These are phyloP conservation scores for Pezicula radicicola DNA, from an alignment of 2,329 filamentous ascomycete genomes.

Conservation along the genomic window DNA sequence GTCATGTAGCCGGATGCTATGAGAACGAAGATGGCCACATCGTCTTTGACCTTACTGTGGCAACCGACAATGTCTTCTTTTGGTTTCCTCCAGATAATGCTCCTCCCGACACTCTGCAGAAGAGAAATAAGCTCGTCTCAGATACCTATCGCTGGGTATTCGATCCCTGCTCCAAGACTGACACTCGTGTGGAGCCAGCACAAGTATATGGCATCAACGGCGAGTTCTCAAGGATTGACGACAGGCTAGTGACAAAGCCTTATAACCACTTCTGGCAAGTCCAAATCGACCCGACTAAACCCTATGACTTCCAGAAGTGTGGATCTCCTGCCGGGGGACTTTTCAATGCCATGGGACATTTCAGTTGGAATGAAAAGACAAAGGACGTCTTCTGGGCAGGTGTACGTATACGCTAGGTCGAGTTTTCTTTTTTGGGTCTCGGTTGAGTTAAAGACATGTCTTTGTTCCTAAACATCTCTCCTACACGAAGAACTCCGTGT, in stretches of 20 bases:
- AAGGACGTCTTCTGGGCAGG: conserved; percentile 25
- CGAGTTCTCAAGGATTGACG: conserved; percentile 21
- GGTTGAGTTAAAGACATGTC: too few species aligned
- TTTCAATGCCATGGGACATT: conserved; percentile 20
- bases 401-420: too few species aligned
- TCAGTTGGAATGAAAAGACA: conserved; percentile 11
- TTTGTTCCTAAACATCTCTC: too few species aligned
- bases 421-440: too few species aligned
- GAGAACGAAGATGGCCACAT: conserved; percentile 43
- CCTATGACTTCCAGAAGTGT: conserved; percentile 22
- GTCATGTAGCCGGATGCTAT: conserved; percentile 45
- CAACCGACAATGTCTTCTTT: conserved; percentile 19
- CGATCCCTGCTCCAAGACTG: conserved; percentile 19
- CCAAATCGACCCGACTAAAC: conserved; percentile 14
- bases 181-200: conserved; percentile 12
- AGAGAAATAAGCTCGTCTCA: conserved; percentile 22
- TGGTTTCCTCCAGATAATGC: conserved; percentile 17
- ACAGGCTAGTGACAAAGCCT: conserved; percentile 13
- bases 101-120: conserved; percentile 17
- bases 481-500: too few species aligned
- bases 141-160: conserved; percentile 29
- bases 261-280: conserved; percentile 22
- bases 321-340: conserved; percentile 17
- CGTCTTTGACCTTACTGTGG: conserved; percentile 18
- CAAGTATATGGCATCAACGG: conserved; percentile 14